These are phyloP conservation scores for Avena eriantha DNA, from an alignment of 176 grass and related monocot species.

Conservation along the genomic window DNA sequence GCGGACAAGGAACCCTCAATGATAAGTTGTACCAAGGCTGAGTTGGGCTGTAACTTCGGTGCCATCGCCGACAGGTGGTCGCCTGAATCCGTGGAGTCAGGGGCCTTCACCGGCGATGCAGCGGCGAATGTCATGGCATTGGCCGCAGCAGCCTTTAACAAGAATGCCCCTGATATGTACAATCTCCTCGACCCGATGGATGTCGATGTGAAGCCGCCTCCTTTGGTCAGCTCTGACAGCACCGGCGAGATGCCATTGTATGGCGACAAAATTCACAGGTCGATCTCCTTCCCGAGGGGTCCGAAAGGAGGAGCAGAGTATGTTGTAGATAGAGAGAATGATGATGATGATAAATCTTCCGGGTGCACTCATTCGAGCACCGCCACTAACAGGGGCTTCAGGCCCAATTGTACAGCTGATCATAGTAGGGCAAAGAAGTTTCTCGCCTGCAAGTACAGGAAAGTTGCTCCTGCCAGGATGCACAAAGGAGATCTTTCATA, in stretches of 20 bases:
- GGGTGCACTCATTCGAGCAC: constrained; percentile 82
- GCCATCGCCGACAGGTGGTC: constrained; percentile 57
- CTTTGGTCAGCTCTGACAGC: constrained; percentile 90
- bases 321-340: constrained; percentile 78
- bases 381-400: constrained; percentile 62
- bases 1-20: constrained; percentile 62
- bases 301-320: constrained; percentile 47
- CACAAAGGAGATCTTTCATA: constrained; percentile 61
- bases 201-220: constrained; percentile 67
- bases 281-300: constrained; percentile 52
- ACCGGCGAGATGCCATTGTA: constrained; percentile 71
- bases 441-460: constrained; percentile 62
- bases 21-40: constrained; percentile 49
- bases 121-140: constrained; percentile 36
- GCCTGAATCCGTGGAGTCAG: constrained; percentile 57
- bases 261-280: constrained; percentile 47
- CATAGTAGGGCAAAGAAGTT: constrained; percentile 75
- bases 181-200: constrained; percentile 64
- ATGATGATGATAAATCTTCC: constrained; percentile 84
- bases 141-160: constrained; percentile 24
- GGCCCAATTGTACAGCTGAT: constrained; percentile 60
- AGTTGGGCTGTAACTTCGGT: constrained; percentile 40
- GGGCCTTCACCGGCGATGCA: constrained; percentile 54
- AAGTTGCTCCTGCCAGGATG: constrained; percentile 52
- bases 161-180: constrained; percentile 60